Base-by-base conservation (phyloP, 768 basidiomycete genomes). In the Mycena capillaripes region DNA sequence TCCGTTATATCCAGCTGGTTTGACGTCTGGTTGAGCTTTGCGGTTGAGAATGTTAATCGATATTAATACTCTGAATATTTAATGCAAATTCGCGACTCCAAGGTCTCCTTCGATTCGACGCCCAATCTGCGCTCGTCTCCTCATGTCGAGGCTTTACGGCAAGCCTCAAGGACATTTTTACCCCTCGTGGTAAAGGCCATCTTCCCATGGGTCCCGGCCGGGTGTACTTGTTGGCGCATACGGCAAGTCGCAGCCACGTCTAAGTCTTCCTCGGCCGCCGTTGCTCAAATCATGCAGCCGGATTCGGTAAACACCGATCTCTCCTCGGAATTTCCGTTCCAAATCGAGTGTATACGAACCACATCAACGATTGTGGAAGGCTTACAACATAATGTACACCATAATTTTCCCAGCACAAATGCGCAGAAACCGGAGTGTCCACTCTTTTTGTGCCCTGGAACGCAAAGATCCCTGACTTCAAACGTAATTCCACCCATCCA, bases 101-200 rank as follows among this genome's bases (percentile, higher is more conserved):
- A 9, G 7, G 36, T 25, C 25, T 36, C 38, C 36, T 17, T 44
- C 6, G 7, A 6, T n/a, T 38, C 4, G 56, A 58, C 56, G 14
- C 56, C 21, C 55, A 56, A 56, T 38, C 23, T 14, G 38, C 56
- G 56, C 36, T 36, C 27, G 53, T 57, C 19, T 58, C 56, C 56
- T 58, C 56, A 58, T 58, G 56, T 58, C 36, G 11, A 25, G 36
- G n/a, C 4, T 3, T 58, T 58, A 58, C 56, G 56, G 56, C 56
- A 58, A 52, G 56, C 56, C 56, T 58, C 56, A 58, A 58, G 56
- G 56, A 36, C 36, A 11, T 23, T 32, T 57, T 23, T 57, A 23
- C 30, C 34, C 56, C 56, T 58, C 32, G 36, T 58, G 56, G 56
- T 11, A 25, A 25, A 30, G 36, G 23, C n/a, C 23, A 17, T 57